phyloP scores from a whole-genome alignment of 2,329 filamentous ascomycete species.

The Orbilia blumenaviensis region DNA sequence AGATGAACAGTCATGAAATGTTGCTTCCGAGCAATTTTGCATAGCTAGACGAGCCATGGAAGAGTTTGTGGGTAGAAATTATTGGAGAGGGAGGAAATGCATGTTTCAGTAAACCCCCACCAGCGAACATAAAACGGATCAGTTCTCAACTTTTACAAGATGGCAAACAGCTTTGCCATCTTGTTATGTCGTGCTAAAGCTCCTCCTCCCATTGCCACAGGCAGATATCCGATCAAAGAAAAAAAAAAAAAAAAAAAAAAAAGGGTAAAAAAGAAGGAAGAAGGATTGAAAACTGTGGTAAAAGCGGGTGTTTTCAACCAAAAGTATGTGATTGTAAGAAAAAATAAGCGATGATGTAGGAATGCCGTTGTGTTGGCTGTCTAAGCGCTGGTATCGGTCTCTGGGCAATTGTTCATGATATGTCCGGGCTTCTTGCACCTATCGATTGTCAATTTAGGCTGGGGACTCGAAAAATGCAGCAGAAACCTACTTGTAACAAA shows the following conservation, averaged over 20 bases:
- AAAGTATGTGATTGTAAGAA: not conserved
- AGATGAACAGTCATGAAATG: constrained; percentile 10
- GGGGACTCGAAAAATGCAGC: not conserved
- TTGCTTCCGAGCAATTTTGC: constrained; percentile 9
- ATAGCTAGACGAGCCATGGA: not conserved
- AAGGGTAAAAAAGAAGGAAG: not conserved
- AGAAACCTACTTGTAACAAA: constrained; percentile 85
- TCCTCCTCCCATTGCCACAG: constrained; percentile 1
- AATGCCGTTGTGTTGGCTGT: not conserved
- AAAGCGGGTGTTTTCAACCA: not conserved
- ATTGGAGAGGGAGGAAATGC: not conserved
- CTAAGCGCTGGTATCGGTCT: constrained; percentile 65
- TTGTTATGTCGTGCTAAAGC: not conserved
- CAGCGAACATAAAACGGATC: not conserved
- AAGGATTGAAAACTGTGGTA: constrained; percentile 9
- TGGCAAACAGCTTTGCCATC: not conserved
- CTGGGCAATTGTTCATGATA: constrained; percentile 89
- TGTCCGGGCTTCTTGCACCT: constrained; percentile 78
- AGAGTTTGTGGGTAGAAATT: not conserved
- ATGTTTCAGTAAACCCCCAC: not conserved
- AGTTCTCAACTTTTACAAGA: constrained; percentile 6
- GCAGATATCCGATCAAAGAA: constrained; percentile 9
- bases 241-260: constrained; percentile 1
- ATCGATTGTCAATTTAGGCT: constrained; percentile 6
- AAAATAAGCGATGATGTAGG: not conserved